Base-by-base conservation (phyloP, 805 yeast genomes). In the Candida verbasci region DNA sequence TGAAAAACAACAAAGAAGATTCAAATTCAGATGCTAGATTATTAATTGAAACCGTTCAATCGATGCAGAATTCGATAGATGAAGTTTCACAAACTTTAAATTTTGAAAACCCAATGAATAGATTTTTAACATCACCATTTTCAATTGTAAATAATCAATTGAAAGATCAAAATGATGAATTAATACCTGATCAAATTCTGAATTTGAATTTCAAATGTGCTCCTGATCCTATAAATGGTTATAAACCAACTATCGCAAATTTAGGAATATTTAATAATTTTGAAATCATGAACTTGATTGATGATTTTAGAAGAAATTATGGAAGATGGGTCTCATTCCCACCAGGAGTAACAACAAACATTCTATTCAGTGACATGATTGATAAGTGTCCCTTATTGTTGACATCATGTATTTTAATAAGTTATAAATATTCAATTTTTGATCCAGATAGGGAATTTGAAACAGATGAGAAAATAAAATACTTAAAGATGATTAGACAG, bases 301-400 rank as follows among this genome's bases (percentile, higher is more conserved):
- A 67, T 36, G 73, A 72, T 31, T 85, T 84, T 52, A 62, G 82
- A 29, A 74, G 78, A 33, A 70, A 82, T 48, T 84, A 80, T 50
- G 86, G 88, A 4, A 68, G 86, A 21, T 85, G 94, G 94, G 78
- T 82, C 3, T 76, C 84, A 37, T 76, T 84, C 34, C 87, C 89
- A 0, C 70, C 71, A 21, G 62, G 61, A 10, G 50, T 72, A 24
- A 52, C 78, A 4, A 68, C 80, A 0, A 70, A 61, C 14, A 62
- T 60, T 24, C 59, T 84, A 16, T 60, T 82, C 8, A 69, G 64
- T 4, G 55, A 71, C 23, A 65, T 83, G 28, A 53, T 77, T 26
- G 41, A 50, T 17, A 65, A 69, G 25, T 78, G 85, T 15, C 78
- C 89, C 1, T 59, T 85, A 25, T 60, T 85, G n/a, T 56, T 84